A percentile compares a stretch with the other conserved stretches of the same genome.
Evolutionary conservation across 257 asterid genomes (phyloP).

Genomic region (Cordia subcordata): DNA sequence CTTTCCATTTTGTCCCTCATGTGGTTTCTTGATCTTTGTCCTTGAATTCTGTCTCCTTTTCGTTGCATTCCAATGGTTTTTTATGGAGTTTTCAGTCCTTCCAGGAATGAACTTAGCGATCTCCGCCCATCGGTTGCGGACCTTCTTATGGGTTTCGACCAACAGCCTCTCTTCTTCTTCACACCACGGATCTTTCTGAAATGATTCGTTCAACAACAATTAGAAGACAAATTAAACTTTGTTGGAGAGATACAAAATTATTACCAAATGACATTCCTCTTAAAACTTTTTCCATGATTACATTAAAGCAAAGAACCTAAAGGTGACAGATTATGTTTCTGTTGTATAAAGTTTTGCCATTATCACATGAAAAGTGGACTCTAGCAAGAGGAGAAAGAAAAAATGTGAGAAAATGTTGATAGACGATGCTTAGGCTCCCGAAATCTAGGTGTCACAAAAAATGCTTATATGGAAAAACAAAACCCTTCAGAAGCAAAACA

Average conservation of each 20-base stretch:
- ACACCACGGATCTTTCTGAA: slow-evolving; percentile 67
- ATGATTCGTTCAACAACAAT: background rate
- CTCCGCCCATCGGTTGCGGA: slow-evolving; percentile 73
- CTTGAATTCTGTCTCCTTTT: slow-evolving; percentile 51
- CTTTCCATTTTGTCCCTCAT: slow-evolving; percentile 12
- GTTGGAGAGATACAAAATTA: background rate
- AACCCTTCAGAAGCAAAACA: too few relatives aligned
- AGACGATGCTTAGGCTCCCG: background rate
- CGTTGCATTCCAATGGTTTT: slow-evolving; percentile 86
- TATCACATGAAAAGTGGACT: slow-evolving; percentile 21
- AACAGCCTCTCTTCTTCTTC: slow-evolving; percentile 65
- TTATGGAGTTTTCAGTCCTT: slow-evolving; percentile 75
- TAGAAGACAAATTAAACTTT: background rate
- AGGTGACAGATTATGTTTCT: slow-evolving; percentile 14
- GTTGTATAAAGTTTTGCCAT: slow-evolving; percentile 18
- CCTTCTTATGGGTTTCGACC: slow-evolving; percentile 43
- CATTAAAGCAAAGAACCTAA: too few relatives aligned
- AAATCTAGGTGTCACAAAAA: background rate
- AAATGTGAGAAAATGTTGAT: slow-evolving; percentile 2
- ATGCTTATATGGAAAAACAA: slow-evolving; percentile 1
- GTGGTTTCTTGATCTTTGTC: slow-evolving; percentile 31
- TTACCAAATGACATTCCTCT: too few relatives aligned
- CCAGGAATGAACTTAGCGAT: slow-evolving; percentile 67
- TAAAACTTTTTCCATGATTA: too few relatives aligned
- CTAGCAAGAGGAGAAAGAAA: background rate